Conservation (phyloP, 148 eudicot genomes). For the Arbutus unedo region DNA sequence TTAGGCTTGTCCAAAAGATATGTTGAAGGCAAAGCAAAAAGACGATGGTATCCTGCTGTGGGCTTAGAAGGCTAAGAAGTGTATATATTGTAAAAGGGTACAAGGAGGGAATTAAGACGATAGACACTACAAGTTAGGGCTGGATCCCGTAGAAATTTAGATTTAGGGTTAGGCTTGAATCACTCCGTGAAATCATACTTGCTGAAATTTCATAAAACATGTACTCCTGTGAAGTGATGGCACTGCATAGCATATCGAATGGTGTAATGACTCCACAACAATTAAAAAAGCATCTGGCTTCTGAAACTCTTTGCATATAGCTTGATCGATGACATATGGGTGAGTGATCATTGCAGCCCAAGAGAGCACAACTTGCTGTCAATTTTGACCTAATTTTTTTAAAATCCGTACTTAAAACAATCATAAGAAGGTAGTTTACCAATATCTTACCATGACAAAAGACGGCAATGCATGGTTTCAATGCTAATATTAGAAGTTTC, state of each 20-base stretch:
- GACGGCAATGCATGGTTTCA: background rate
- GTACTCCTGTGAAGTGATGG: no score
- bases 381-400: background rate
- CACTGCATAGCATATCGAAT: no score
- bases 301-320: background rate
- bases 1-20: background rate
- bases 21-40: background rate
- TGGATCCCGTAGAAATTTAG: background rate
- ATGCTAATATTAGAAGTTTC: background rate
- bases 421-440: background rate
- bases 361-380: background rate
- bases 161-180: no score
- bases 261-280: background rate
- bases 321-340: background rate
- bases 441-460: background rate
- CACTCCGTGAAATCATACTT: no score
- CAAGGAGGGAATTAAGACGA: background rate
- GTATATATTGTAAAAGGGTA: background rate
- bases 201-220: no score
- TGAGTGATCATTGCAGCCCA: background rate
- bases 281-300: background rate
- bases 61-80: background rate
- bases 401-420: background rate
- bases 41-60: background rate
- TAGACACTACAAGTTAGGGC: background rate